Evolutionary conservation across 768 basidiomycete genomes (phyloP).

Genomic region (Kwoniella europaea): DNA sequence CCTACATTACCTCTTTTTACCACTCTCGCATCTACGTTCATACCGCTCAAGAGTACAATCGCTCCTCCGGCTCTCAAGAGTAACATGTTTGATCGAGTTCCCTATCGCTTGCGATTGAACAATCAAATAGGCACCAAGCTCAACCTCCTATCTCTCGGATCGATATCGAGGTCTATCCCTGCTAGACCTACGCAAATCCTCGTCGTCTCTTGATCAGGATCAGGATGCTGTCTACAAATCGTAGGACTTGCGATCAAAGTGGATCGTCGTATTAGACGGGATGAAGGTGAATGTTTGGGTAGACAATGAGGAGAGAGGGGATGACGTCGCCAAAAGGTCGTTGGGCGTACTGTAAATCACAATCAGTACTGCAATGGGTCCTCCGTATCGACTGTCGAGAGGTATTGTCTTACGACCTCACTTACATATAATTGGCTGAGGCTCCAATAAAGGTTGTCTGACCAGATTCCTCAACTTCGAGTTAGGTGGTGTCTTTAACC

Average conservation of each 20-base stretch:
- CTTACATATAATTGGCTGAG: conserved; percentile 17
- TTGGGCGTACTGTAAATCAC: conserved; percentile 27
- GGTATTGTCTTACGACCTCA: background rate
- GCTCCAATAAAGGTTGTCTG: conserved; percentile 13
- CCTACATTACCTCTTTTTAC: conserved; percentile 8
- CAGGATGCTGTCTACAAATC: conserved; percentile 20
- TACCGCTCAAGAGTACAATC: background rate
- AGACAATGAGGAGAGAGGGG: conserved; percentile 23
- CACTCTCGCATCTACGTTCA: conserved; percentile 2
- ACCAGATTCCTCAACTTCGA: conserved; percentile 1
- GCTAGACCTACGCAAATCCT: conserved; percentile 25
- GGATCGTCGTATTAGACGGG: conserved; percentile 21
- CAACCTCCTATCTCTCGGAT: conserved; percentile 7
- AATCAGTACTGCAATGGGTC: too few relatives aligned
- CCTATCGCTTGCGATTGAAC: background rate
- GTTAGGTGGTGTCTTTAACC: conserved; percentile 14
- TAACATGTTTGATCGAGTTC: conserved; percentile 2
- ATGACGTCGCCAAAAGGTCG: conserved; percentile 32
- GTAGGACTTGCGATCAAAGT: conserved; percentile 25
- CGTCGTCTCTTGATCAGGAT: conserved; percentile 28
- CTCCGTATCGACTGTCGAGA: too few relatives aligned
- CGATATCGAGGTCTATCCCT: conserved; percentile 18
- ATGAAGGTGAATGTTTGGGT: conserved; percentile 24
- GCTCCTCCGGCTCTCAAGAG: background rate
- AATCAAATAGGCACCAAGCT: conserved; percentile 11